These are phyloP conservation scores for Podaxis sp. DNA, from an alignment of 768 basidiomycete species.

Conservation along the genomic window DNA sequence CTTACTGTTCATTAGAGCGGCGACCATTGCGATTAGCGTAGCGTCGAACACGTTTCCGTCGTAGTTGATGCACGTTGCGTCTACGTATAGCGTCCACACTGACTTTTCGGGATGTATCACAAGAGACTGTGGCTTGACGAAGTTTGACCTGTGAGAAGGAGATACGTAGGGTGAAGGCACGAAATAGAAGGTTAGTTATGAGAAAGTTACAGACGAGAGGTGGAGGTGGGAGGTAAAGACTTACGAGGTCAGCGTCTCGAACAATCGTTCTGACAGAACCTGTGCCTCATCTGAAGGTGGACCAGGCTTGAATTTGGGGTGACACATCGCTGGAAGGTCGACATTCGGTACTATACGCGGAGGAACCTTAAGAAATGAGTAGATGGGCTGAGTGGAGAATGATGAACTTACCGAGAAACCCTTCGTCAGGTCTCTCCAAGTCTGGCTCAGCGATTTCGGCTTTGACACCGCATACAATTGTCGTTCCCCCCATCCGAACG, in stretches of 20 bases:
- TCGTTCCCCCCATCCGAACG: constrained; percentile 90
- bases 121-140: constrained; percentile 65
- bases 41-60: constrained; percentile 97
- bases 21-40: constrained; percentile 81
- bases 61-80: constrained; percentile 94
- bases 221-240: constrained; percentile 25
- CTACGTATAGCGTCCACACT: constrained; percentile 93
- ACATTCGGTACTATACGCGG: constrained; percentile 79
- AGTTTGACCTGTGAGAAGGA: constrained; percentile 49
- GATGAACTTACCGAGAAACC: constrained; percentile 73
- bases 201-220: background rate
- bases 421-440: constrained; percentile 67
- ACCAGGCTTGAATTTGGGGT: constrained; percentile 92
- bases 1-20: constrained; percentile 84
- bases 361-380: background rate
- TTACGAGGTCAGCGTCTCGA: constrained; percentile 74
- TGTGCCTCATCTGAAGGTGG: constrained; percentile 96
- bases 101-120: constrained; percentile 81
- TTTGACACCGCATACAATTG: constrained; percentile 93
- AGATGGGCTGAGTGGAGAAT: background rate
- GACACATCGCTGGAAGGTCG: constrained; percentile 91
- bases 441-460: constrained; percentile 94
- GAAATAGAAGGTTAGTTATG: too few species aligned
- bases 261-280: constrained; percentile 79
- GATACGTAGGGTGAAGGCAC: too few species aligned